Base-by-base conservation (phyloP, 495 filamentous ascomycete genomes). In the Clavariopsis aquatica region DNA sequence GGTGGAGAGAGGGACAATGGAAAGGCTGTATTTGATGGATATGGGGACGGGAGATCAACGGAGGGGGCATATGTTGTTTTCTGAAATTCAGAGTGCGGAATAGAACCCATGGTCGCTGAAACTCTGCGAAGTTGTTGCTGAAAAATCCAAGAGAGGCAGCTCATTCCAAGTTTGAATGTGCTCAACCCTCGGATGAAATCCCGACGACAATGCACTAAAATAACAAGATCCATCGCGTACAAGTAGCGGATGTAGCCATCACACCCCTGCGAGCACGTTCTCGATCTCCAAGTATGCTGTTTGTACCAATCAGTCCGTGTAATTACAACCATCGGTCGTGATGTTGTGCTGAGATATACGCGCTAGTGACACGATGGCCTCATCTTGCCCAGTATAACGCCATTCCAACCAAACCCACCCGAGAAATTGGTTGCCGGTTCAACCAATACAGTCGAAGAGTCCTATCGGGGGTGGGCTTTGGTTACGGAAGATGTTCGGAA, bases 1-100 rank as follows among this genome's bases (percentile, higher is more conserved):
- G 55, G 49, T 17, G 52, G 62, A 15, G 41, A 49, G 13, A 64
- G 52, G 10, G 62, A 38, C 6, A 64, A 4, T 19, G 62, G 62
- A 24, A 64, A 64, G 24, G 52, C 29, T 3, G 62, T 64, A 8
- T 52, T 31, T n/a, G 41, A 17, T 12, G 52, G 43, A 34, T 57
- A 64, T 8, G 62, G 62, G 20, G 36, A 6, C 27, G 53, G 52
- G 20, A 64, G 53, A 15, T 57, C n/a, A 12, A 64, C 43, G 12
- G 62, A 36, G 15, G 38, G 41, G n/a, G n/a, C 53, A 27, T 57
- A 57, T 17, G 31, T n/a, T 20, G 27, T 27, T 36, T 9, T 34
- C 41, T 58, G 34, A 20, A 49, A 64, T 17, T 19, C 6, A 10
- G 47, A 26, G 15, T 20, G 17, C 13, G 17, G 7, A 3, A 43